Evolutionary conservation across 1,139 yeast genomes (phyloP).

Genomic region (Geotrichum reessii): DNA sequence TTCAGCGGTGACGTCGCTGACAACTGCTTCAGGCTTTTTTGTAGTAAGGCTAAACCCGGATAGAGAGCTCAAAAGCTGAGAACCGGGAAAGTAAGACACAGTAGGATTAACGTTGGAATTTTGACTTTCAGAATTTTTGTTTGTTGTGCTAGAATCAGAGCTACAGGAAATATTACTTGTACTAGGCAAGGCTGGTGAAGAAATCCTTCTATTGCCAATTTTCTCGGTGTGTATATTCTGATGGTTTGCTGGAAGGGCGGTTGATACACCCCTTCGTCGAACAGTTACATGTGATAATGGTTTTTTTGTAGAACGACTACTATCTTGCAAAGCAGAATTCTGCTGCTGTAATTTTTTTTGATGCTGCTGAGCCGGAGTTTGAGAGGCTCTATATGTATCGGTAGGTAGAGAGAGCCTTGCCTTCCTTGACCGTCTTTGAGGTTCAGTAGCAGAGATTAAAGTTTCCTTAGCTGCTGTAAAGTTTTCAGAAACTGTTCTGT

Average conservation of each 20-base stretch:
- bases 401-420: slow-evolving; percentile 11
- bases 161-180: neutral
- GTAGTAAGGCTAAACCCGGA: neutral
- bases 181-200: slow-evolving; percentile 4
- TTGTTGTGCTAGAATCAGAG: neutral
- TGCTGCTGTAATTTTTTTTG: neutral
- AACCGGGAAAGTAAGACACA: neutral
- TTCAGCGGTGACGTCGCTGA: neutral
- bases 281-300: neutral
- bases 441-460: neutral
- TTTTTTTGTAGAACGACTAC: neutral
- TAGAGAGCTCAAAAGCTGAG: neutral
- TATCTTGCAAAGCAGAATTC: neutral
- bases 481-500: neutral
- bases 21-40: neutral
- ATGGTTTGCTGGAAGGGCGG: neutral
- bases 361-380: neutral
- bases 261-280: slow-evolving; percentile 1
- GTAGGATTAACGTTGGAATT: neutral
- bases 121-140: neutral
- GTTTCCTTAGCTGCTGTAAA: neutral
- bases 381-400: neutral
- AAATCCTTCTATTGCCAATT: slow-evolving; percentile 3
- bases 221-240: neutral
- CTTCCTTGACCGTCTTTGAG: neutral